Percentiles rank a stretch among this genome's conserved stretches.
Conservation (phyloP, 1,284 basidiomycete genomes). For the Testicularia cyperi region DNA sequence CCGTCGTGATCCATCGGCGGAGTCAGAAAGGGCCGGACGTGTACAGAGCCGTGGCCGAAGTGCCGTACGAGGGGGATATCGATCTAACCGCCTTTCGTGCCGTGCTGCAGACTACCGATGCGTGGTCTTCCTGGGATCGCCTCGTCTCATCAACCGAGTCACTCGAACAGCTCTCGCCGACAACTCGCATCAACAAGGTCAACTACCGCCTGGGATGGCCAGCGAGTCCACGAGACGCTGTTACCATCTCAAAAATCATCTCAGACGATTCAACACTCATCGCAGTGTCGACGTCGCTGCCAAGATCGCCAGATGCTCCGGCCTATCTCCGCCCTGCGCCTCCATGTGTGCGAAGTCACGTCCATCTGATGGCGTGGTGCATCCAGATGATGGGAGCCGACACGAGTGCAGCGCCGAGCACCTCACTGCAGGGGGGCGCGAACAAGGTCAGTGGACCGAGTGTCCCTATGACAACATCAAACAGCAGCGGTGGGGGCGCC, state of each 20-base stretch:
- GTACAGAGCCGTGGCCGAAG: constrained; percentile 78
- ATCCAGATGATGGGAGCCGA: constrained; percentile 79
- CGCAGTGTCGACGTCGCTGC: constrained; percentile 91
- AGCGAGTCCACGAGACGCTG: constrained; percentile 67
- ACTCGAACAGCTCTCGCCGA: constrained; percentile 81
- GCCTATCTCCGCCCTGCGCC: constrained; percentile 89
- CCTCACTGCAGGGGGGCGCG: too few species aligned
- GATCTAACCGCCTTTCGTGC: constrained; percentile 79
- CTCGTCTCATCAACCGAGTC: constrained; percentile 82
- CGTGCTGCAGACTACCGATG: constrained; percentile 78
- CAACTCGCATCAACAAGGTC: constrained; percentile 81
- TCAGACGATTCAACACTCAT: constrained; percentile 68
- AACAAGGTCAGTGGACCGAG: too few species aligned
- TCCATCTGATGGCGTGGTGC: constrained; percentile 87
- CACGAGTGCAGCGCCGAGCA: too few species aligned
- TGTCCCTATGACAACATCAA: too few species aligned
- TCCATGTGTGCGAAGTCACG: constrained; percentile 87
- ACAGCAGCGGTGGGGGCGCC: too few species aligned
- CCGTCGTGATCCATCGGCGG: constrained; percentile 62
- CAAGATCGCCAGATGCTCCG: constrained; percentile 86
- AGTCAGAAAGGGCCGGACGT: constrained; percentile 69
- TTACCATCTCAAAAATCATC: constrained; percentile 36
- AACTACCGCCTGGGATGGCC: constrained; percentile 94
- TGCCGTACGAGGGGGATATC: constrained; percentile 68
- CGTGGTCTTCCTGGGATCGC: constrained; percentile 75